Evolutionary conservation across 2,329 filamentous ascomycete genomes (phyloP).

Genomic region (Plectosphaerella sp.): DNA sequence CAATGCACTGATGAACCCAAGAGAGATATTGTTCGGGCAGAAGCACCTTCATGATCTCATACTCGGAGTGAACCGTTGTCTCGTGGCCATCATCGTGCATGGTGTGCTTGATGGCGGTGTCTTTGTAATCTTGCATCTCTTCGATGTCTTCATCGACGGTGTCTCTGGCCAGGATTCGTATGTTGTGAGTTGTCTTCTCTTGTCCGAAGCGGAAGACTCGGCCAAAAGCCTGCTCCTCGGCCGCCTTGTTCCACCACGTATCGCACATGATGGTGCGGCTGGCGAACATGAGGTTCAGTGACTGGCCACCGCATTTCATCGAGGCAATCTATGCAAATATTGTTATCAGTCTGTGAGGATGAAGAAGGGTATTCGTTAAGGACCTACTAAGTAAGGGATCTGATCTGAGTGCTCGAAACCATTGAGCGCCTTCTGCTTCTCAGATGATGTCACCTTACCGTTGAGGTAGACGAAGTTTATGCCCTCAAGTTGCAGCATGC

Average conservation of each 20-base stretch:
- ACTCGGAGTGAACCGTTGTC: background rate
- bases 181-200: constrained; percentile 50
- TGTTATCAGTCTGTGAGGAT: background rate
- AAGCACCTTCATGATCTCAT: background rate
- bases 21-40: background rate
- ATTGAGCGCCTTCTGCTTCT: constrained; percentile 13
- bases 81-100: constrained; percentile 23
- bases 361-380: no score
- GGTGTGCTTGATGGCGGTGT: constrained; percentile 32
- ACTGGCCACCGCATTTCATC: constrained; percentile 28
- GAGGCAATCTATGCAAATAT: constrained; percentile 23
- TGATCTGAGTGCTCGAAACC: constrained; percentile 16
- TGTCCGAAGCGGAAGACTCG: constrained; percentile 66
- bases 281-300: constrained; percentile 34
- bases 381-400: no score
- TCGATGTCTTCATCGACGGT: constrained; percentile 56
- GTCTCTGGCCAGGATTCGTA: constrained; percentile 49
- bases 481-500: constrained; percentile 21
- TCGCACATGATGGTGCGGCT: constrained; percentile 53
- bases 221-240: constrained; percentile 58
- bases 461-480: constrained; percentile 33
- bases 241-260: constrained; percentile 56
- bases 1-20: background rate
- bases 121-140: constrained; percentile 51
- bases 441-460: constrained; percentile 13